phyloP scores from a whole-genome alignment of 2,329 filamentous ascomycete genomes.

The Colletotrichum gigasporum region DNA sequence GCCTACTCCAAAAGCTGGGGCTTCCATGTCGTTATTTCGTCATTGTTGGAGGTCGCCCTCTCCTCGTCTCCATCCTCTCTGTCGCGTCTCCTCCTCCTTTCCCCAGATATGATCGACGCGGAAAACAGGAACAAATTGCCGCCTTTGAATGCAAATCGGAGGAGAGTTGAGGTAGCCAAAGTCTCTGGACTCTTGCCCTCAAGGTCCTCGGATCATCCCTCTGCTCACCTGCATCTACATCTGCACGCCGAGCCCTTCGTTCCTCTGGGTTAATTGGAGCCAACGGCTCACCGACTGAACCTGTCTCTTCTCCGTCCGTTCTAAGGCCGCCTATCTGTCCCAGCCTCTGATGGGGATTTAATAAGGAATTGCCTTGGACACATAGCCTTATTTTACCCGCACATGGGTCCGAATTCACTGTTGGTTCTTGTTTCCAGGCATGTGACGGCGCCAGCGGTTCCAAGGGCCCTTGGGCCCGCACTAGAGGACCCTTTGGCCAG shows the following conservation, averaged over 20 bases:
- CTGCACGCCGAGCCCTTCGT: no score
- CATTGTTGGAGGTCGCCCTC: constrained; percentile 1
- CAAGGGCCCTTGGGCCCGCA: neutral
- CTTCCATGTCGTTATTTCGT: constrained; percentile 7
- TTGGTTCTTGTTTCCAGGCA: neutral
- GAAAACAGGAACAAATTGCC: neutral
- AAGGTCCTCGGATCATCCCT: neutral
- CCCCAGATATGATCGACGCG: constrained; percentile 1
- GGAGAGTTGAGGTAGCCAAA: no score
- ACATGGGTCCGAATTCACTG: neutral
- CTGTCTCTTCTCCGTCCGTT: constrained; percentile 4
- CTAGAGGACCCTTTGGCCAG: neutral
- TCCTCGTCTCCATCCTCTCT: neutral
- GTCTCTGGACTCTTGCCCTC: no score
- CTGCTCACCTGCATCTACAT: neutral
- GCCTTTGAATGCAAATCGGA: neutral
- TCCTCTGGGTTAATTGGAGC: no score
- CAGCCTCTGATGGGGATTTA: neutral
- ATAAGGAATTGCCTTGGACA: neutral
- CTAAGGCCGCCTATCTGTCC: neutral
- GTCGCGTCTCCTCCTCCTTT: neutral
- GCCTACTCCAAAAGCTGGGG: neutral
- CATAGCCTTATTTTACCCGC: neutral
- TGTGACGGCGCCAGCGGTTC: constrained; percentile 1
- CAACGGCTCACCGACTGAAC: constrained; percentile 14